phyloP scores from a whole-genome alignment of 371 early-diverging fungal species.

The Mortierella sp. region DNA sequence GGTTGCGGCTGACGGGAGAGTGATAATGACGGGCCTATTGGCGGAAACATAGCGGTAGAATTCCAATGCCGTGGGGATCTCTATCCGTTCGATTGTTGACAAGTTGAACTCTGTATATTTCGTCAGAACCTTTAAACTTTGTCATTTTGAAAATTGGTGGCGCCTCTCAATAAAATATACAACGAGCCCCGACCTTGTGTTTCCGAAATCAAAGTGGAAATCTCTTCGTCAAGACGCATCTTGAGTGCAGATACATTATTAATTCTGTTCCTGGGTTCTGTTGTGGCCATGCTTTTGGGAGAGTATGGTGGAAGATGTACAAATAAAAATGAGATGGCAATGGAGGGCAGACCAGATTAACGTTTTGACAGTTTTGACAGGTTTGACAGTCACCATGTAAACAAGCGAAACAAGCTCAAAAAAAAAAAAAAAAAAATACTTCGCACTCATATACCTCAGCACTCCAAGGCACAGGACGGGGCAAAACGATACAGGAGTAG shows the following conservation, averaged over 20 bases:
- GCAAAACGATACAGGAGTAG: neutral
- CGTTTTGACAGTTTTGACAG: neutral
- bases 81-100: slow-evolving; percentile 48
- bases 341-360: too few relatives aligned
- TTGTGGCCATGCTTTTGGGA: neutral
- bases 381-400: slow-evolving; percentile 1
- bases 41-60: slow-evolving; percentile 60
- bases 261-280: slow-evolving; percentile 14
- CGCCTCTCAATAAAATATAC: neutral
- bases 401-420: neutral
- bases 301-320: too few relatives aligned
- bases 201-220: slow-evolving; percentile 43
- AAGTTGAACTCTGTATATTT: slow-evolving; percentile 41
- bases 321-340: neutral
- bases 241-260: slow-evolving; percentile 31
- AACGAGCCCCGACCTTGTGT: slow-evolving; percentile 32
- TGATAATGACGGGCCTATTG: slow-evolving; percentile 60
- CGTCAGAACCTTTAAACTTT: neutral
- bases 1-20: slow-evolving; percentile 31
- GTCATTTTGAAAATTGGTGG: neutral
- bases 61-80: slow-evolving; percentile 60
- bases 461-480: neutral
- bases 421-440: neutral
- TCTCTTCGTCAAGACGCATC: slow-evolving; percentile 53
- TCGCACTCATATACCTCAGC: neutral